Conservation (phyloP, 345 rosid genomes). For the Sisymbrium irio region DNA sequence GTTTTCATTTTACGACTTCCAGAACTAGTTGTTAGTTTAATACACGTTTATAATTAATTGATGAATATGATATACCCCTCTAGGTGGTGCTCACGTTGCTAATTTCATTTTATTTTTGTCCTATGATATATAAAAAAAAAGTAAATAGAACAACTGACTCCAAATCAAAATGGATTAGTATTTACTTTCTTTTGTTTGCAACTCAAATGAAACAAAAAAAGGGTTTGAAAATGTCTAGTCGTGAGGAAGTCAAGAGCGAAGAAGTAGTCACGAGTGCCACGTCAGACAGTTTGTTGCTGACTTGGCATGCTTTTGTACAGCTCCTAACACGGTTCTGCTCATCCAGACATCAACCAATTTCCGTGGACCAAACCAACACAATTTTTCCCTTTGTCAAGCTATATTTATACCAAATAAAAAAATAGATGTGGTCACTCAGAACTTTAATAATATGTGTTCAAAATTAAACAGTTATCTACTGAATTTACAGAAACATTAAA, state of each 20-base stretch:
- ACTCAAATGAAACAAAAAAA: neutral
- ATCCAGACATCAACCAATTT: conserved; percentile 4
- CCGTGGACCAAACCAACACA: conserved; percentile 14
- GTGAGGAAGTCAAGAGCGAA: conserved; percentile 30
- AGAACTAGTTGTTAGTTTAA: neutral
- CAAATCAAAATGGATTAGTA: neutral
- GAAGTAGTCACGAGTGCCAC: conserved; percentile 30
- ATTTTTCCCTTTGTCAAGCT: conserved; percentile 1
- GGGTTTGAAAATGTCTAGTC: conserved; percentile 25
- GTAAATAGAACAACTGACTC: neutral
- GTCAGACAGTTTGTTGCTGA: conserved; percentile 29
- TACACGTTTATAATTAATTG: neutral
- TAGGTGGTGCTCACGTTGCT: conserved; percentile 3
- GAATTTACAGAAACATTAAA: neutral
- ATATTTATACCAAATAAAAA: neutral
- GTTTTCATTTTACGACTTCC: neutral
- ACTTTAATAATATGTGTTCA: neutral
- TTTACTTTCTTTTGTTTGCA: neutral
- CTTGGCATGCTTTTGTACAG: conserved; percentile 13
- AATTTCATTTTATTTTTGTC: neutral
- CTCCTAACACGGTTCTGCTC: conserved; percentile 24
- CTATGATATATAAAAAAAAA: neutral
- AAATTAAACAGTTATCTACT: neutral
- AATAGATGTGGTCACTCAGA: neutral
- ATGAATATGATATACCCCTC: neutral